Base-by-base conservation (phyloP, 495 filamentous ascomycete genomes). In the Neurospora sp. region DNA sequence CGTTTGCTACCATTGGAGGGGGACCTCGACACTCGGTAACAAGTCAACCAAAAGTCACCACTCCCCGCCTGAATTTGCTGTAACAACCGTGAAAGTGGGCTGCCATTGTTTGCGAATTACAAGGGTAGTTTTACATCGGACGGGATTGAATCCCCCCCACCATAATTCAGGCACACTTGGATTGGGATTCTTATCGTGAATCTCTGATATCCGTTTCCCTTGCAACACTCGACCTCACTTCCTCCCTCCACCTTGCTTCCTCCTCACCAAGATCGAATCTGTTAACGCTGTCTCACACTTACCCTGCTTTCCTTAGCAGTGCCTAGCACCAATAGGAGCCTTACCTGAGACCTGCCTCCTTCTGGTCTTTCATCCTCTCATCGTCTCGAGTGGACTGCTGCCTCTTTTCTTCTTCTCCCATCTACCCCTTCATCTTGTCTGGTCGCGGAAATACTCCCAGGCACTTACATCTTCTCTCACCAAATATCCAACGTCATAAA, bases 241-340 rank as follows among this genome's bases (percentile, higher is more conserved):
- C 38, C 21, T 19, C 73, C 42, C 31, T n/a, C 15, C 73, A 71
- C 70, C 73, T 62, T 11, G 31, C 24, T 15, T 45, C 40, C 77
- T 77, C 77, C 59, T 9, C 19, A 1, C 36, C 43, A 48, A 75
- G 77, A 77, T 80, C 11, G 34, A 37, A 3, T 45, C 17, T 80
- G 78, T 77, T 80, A 80, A 10, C 48, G 72, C 19, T 4, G 0
- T 39, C 72, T 17, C 39, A 3, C 13, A 59, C 11, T 17, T 73
- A 34, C 8, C 69, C 39, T 2, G 2, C 4, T 4, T 7, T 1
- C 19, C 34, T 31, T 78, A 78, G 66, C 73, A 75, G 69, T 34
- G 54, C 15, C 54, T 62, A 62, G 54, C 54, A 62, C 28, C 28
- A 62, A 62, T 19, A 62, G 28, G 54, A 62, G 54, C 28, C 28